These are phyloP conservation scores for Botrytis galanthina DNA, from an alignment of 2,329 filamentous ascomycete genomes.

Conservation along the genomic window DNA sequence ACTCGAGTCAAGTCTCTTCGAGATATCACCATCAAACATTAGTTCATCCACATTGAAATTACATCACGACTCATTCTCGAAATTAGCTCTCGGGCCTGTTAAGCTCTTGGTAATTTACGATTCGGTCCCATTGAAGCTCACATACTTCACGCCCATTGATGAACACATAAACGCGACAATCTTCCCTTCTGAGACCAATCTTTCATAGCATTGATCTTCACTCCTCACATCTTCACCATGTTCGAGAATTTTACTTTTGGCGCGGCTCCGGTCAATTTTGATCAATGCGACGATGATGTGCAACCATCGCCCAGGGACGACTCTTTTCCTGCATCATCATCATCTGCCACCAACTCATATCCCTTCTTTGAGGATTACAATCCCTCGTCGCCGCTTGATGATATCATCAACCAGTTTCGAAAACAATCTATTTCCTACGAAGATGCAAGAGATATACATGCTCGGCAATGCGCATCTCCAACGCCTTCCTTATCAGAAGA, in stretches of 20 bases:
- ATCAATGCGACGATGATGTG: slow-evolving; percentile 13
- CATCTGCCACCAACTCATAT: neutral
- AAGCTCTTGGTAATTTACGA: neutral
- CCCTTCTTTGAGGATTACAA: neutral
- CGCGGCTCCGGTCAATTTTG: slow-evolving; percentile 9
- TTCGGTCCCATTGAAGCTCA: neutral
- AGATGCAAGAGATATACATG: neutral
- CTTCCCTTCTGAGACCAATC: neutral
- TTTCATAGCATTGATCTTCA: neutral
- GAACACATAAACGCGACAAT: neutral
- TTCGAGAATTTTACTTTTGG: slow-evolving; percentile 21
- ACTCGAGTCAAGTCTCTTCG: neutral
- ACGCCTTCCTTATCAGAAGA: slow-evolving; percentile 15
- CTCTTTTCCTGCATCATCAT: neutral
- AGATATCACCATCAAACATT: neutral
- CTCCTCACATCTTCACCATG: neutral
- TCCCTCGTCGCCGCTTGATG: slow-evolving; percentile 7
- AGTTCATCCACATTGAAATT: neutral
- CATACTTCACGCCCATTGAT: neutral
- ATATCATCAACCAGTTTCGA: slow-evolving; percentile 12
- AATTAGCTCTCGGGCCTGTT: no score
- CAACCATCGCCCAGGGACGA: slow-evolving; percentile 17
- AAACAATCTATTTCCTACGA: slow-evolving; percentile 4
- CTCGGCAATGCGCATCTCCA: slow-evolving; percentile 11
- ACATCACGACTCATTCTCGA: neutral